phyloP scores from a whole-genome alignment of 2,329 filamentous ascomycete species.

The Microsporum canis region DNA sequence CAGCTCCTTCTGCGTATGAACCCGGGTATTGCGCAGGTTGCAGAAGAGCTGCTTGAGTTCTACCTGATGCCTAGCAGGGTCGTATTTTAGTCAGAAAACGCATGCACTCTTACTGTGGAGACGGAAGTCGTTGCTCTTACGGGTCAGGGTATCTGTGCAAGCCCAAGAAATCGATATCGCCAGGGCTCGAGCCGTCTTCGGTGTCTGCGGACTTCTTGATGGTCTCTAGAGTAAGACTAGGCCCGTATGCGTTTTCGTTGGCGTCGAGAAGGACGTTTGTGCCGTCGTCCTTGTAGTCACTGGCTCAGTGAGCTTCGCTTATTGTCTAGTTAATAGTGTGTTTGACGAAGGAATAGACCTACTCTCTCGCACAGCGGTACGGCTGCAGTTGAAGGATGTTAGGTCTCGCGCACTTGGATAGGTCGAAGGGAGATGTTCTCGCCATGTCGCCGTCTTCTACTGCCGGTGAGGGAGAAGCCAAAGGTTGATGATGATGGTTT shows the following conservation, averaged over 20 bases:
- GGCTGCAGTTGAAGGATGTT: slow-evolving; percentile 68
- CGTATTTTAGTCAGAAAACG: not conserved
- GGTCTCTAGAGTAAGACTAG: slow-evolving; percentile 52
- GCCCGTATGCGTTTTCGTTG: slow-evolving; percentile 94
- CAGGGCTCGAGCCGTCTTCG: slow-evolving; percentile 28
- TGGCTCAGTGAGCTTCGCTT: slow-evolving; percentile 34
- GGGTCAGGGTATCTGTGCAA: slow-evolving; percentile 94
- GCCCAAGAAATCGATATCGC: slow-evolving; percentile 61
- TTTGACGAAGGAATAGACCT: slow-evolving; percentile 27
- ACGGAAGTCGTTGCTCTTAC: slow-evolving; percentile 20
- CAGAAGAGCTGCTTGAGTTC: slow-evolving; percentile 80
- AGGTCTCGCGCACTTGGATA: slow-evolving; percentile 61
- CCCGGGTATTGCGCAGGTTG: slow-evolving; percentile 68
- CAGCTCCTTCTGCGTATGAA: slow-evolving; percentile 62
- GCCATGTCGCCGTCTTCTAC: slow-evolving; percentile 23
- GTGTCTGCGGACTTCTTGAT: slow-evolving; percentile 38
- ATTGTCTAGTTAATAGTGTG: not conserved
- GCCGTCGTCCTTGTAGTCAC: slow-evolving; percentile 98
- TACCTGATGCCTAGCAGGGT: slow-evolving; percentile 55
- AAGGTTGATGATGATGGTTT: not conserved
- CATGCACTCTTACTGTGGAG: not conserved
- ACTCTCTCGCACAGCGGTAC: slow-evolving; percentile 75
- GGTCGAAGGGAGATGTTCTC: slow-evolving; percentile 50
- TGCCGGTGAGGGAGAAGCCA: not conserved
- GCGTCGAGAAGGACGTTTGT: slow-evolving; percentile 92